These are phyloP conservation scores for Clavispora asparagi DNA, from an alignment of 805 yeast species.

Conservation along the genomic window DNA sequence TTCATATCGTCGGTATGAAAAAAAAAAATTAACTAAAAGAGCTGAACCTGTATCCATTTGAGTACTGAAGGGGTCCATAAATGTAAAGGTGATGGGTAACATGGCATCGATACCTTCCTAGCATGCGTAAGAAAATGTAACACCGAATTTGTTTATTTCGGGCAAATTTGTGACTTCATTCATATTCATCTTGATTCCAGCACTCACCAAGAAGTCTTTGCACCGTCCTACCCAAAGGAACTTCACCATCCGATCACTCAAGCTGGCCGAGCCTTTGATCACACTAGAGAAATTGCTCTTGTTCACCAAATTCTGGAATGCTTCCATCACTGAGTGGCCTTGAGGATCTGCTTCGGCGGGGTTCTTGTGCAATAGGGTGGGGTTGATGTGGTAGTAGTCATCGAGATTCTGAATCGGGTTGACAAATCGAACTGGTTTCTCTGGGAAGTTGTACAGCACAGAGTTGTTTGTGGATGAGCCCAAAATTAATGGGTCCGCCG, in stretches of 20 bases:
- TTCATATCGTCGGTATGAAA: too few relatives aligned
- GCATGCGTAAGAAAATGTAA: conserved; percentile 59
- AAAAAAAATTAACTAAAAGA: too few relatives aligned
- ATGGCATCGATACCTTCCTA: too few relatives aligned
- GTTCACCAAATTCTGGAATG: conserved; percentile 46
- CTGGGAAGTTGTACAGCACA: not conserved
- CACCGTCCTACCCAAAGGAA: conserved; percentile 85
- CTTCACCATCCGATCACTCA: conserved; percentile 56
- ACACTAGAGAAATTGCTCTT: conserved; percentile 62
- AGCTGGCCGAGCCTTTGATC: conserved; percentile 65
- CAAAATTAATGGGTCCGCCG: conserved; percentile 3
- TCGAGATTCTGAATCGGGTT: conserved; percentile 22
- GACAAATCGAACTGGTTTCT: conserved; percentile 3
- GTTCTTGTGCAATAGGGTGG: conserved; percentile 8
- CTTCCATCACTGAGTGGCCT: conserved; percentile 40
- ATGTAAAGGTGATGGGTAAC: too few relatives aligned
- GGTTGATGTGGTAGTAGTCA: conserved; percentile 24
- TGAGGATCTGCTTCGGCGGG: conserved; percentile 11
- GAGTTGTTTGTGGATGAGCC: conserved; percentile 1
- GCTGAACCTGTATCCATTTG: too few relatives aligned
- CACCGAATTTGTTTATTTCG: conserved; percentile 48
- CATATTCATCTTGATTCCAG: conserved; percentile 57
- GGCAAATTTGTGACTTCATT: conserved; percentile 38
- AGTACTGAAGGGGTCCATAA: too few relatives aligned
- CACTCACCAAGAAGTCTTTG: conserved; percentile 70